A percentile compares a stretch with the other conserved stretches of the same genome.
Conservation (phyloP, 2,329 filamentous ascomycete species). For the Tolypocladium pustulatum region DNA sequence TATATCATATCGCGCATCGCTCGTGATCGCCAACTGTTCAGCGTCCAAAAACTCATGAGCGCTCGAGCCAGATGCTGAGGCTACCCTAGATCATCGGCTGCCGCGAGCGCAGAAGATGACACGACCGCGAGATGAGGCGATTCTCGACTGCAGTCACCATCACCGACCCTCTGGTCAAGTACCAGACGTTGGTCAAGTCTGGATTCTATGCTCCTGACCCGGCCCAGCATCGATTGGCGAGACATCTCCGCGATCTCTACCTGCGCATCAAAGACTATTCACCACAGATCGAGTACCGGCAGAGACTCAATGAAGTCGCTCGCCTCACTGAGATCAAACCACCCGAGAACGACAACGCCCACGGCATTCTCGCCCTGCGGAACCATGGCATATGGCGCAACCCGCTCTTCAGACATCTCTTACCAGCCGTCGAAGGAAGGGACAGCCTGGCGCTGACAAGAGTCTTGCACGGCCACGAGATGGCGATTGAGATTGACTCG, state of each 20-base stretch:
- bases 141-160: constrained; percentile 44
- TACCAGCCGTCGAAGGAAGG: constrained; percentile 42
- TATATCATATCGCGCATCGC: not conserved
- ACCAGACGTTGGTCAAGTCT: constrained; percentile 59
- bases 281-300: constrained; percentile 57
- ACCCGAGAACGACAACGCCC: constrained; percentile 18
- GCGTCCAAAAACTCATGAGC: not conserved
- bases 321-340: constrained; percentile 25
- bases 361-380: constrained; percentile 33
- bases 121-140: constrained; percentile 15
- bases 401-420: constrained; percentile 48
- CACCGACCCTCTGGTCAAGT: constrained; percentile 67
- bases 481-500: constrained; percentile 59
- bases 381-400: constrained; percentile 48
- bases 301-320: constrained; percentile 52
- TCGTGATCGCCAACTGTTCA: not conserved
- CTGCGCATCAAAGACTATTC: constrained; percentile 67
- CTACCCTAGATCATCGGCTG: not conserved
- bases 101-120: not conserved
- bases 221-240: constrained; percentile 60
- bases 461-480: constrained; percentile 60
- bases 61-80: not conserved
- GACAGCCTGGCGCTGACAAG: constrained; percentile 56
- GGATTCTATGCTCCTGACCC: constrained; percentile 58
- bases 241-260: constrained; percentile 71